Evolutionary conservation across 2,329 filamentous ascomycete genomes (phyloP).

Genomic region (Cladophialophora bantiana): DNA sequence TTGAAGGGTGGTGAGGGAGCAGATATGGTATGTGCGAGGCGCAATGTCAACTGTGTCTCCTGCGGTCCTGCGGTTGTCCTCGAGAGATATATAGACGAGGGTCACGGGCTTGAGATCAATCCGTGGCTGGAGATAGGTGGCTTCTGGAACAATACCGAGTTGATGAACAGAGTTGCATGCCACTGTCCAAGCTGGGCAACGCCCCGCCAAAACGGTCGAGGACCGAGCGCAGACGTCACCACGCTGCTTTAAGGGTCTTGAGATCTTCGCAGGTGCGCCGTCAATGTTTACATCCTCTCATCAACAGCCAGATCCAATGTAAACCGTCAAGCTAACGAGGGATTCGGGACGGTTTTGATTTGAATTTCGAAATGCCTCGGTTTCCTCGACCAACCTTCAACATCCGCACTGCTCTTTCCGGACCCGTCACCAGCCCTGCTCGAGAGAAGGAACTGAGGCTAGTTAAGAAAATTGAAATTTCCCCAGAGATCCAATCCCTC

Average conservation of each 20-base stretch:
- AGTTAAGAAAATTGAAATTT: slow-evolving; percentile 33
- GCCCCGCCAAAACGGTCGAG: slow-evolving; percentile 2
- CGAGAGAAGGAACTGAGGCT: slow-evolving; percentile 18
- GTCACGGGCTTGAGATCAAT: neutral
- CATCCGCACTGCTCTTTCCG: slow-evolving; percentile 24
- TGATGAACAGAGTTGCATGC: neutral
- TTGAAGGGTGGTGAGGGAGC: neutral
- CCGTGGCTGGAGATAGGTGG: neutral
- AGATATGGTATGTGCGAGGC: neutral
- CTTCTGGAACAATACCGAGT: slow-evolving; percentile 2
- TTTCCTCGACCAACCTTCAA: slow-evolving; percentile 17
- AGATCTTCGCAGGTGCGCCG: neutral
- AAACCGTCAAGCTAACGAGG: neutral
- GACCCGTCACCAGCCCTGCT: slow-evolving; percentile 23
- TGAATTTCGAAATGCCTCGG: slow-evolving; percentile 28
- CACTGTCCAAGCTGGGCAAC: neutral
- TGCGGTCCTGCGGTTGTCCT: neutral
- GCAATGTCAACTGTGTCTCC: neutral
- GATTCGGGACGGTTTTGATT: neutral
- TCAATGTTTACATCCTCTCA: neutral
- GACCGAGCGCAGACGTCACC: slow-evolving; percentile 12
- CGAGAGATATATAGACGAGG: neutral
- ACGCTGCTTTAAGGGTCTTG: slow-evolving; percentile 10
- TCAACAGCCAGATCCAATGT: neutral
- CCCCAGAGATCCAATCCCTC: slow-evolving; percentile 48